phyloP scores from a whole-genome alignment of 2,329 filamentous ascomycete species.

The Biscogniauxia mediterranea region DNA sequence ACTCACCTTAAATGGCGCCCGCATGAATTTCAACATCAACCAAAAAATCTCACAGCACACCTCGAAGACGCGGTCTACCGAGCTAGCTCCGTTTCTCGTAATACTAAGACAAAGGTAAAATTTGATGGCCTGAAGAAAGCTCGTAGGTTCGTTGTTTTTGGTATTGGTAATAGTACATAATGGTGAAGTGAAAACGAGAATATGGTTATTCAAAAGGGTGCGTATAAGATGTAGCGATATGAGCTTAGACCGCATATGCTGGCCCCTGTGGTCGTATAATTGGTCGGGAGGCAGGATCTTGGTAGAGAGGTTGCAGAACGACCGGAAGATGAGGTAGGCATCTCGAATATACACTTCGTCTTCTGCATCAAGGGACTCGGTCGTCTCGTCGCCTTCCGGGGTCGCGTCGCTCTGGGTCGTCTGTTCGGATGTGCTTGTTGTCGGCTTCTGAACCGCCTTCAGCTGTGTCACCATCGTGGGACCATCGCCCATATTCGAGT shows the following conservation, averaged over 20 bases:
- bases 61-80: conserved; percentile 88
- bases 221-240: conserved; percentile 95
- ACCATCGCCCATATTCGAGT: conserved; percentile 64
- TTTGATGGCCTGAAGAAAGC: conserved; percentile 91
- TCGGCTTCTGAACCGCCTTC: conserved; percentile 44
- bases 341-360: conserved; percentile 97
- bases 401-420: conserved; percentile 51
- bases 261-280: conserved; percentile 86
- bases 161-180: conserved; percentile 90
- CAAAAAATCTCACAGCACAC: conserved; percentile 97
- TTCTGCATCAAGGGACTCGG: conserved; percentile 65
- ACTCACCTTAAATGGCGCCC: conserved; percentile 83
- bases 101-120: conserved; percentile 95
- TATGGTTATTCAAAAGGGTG: conserved; percentile 91
- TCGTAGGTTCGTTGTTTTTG: conserved; percentile 82
- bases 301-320: conserved; percentile 95
- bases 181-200: conserved; percentile 85
- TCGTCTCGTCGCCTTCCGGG: conserved; percentile 53
- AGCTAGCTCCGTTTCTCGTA: conserved; percentile 92
- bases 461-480: conserved; percentile 66
- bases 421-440: conserved; percentile 52
- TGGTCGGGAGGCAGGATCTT: conserved; percentile 88
- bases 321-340: conserved; percentile 94
- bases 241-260: conserved; percentile 96
- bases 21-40: conserved; percentile 92